Evolutionary conservation across 73 alveolate species (phyloP), one percentile per base, ranked within the genome.

Genomic region (Paramecium sonneborni): DNA sequence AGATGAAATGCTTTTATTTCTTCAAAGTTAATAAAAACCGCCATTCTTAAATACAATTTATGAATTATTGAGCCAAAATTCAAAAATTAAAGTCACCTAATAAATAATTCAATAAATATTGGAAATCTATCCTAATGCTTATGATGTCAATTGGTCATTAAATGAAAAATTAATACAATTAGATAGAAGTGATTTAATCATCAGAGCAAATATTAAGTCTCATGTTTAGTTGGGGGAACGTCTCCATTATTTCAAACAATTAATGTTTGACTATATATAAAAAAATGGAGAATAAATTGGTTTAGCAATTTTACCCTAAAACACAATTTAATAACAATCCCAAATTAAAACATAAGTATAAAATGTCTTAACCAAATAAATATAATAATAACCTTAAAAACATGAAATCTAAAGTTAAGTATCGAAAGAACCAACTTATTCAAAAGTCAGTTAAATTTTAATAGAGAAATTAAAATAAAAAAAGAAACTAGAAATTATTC

Each of bases 1-100:
- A n/a, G 86, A 72, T 72, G 86, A 37, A 72, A 72, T 72, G 62
- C 62, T 72, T 6, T 37, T 72, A 28, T 72, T 34, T 72, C 57
- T 72, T 10, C 8, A 37, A 72, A 72, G 39, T 18, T n/a, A 30
- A 38, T n/a, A 72, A 38, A 72, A 72, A 72, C 86, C 62, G 57
- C 55, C 86, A 1, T 72, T 72, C 57, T 41, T 72, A 0, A 35
- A 32, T 6, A 72, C 55, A 7, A 38, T 72, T 72, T 34, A 23
- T 12, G 86, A 72, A 35, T 38, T 28, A 35, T 72, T 72, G 57
- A 35, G 57, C 57, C 58, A 34, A 1, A 72, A 72, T 72, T 35
- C 55, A 15, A 72, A 72, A 35, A 72, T 72, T 12, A 35, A 18
- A 72, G 67, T 72, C 20, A 34, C 86, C 3, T 72, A 35, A 38